Base-by-base conservation (phyloP, 257 asterid species). In the Fraxinus excelsior region DNA sequence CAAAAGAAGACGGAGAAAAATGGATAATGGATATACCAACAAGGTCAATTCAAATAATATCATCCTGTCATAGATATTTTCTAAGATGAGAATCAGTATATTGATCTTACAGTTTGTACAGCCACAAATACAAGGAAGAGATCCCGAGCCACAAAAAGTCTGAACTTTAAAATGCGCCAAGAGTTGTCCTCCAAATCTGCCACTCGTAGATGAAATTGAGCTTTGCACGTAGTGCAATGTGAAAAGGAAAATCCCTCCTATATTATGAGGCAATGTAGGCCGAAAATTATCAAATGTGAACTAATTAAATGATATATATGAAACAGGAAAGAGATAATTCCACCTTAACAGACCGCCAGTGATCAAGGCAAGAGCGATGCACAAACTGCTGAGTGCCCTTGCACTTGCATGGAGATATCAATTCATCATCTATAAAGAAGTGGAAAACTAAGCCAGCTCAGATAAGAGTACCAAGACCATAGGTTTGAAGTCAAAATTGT, bases 181-280 rank as follows among this genome's bases (percentile, higher is more conserved):
- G 82, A 84, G 72, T 32, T 79, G 38, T 84, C 90, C 85, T 84
- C 88, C 53, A 79, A 40, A 80, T 80, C 83, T 31, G 70, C 90
- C 67, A 84, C 81, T 44, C 79, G 85, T 74, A 88, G 86, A 78
- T 88, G 90, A 86, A 84, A 88, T 42, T 81, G 92, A 80, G 92
- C 87, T 83, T 81, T 88, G 49, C 92, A 88, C 25, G 90, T 88
- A 40, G 92, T 84, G 90, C 92, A 88, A 77, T 88, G 92, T 21
- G 88, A 84, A 79, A 88, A 88, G 3, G 92, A 88, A 82, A 88
- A 88, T 44, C 92, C 92, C 80, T 88, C 92, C 92, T 88, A 72
- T 60, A 88, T 51, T 35, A 70, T 3, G 6, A 73, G 53, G 26
- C 70, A 53, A 73, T 72, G 62, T 31, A 69, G 60, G 72, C 14